These are phyloP conservation scores for Chlorella sp. DNA, from an alignment of 139 green algal species.

Conservation along the genomic window DNA sequence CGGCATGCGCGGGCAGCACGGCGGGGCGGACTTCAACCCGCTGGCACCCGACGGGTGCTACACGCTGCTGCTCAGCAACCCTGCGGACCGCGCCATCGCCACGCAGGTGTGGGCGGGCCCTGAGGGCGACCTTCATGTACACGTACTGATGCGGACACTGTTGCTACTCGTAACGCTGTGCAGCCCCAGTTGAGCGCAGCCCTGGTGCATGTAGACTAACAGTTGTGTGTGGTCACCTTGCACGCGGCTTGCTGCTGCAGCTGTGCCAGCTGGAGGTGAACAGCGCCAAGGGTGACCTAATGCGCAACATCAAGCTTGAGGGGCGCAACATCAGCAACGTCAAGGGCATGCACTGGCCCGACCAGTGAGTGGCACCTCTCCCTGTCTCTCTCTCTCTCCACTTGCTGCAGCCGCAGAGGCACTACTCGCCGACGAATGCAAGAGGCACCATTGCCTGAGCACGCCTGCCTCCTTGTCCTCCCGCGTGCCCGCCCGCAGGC, in stretches of 20 bases:
- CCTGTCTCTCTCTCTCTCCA: no score
- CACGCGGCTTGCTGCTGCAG: constrained; percentile 2
- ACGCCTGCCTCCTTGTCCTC: no score
- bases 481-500: no score
- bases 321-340: constrained; percentile 8
- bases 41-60: constrained; percentile 57
- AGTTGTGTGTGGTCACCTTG: no score
- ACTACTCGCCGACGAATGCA: no score
- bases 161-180: no score
- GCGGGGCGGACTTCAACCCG: constrained; percentile 51
- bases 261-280: constrained; percentile 22
- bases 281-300: constrained; percentile 21
- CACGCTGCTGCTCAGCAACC: constrained; percentile 31
- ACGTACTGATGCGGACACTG: background rate
- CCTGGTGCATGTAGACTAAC: no score
- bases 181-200: no score
- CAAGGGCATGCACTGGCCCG: constrained; percentile 41
- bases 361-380: constrained; percentile 34
- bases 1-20: constrained; percentile 12
- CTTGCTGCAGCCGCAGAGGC: no score
- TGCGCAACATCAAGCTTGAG: constrained; percentile 46
- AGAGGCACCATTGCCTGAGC: no score
- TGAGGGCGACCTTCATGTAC: no score
- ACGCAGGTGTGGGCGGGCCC: constrained; percentile 34
- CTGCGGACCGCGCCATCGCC: constrained; percentile 45